Percentiles rank a stretch among this genome's conserved stretches.
These are phyloP conservation scores for Chenopodium suecicum DNA, from an alignment of 148 eudicot species.

Conservation along the genomic window DNA sequence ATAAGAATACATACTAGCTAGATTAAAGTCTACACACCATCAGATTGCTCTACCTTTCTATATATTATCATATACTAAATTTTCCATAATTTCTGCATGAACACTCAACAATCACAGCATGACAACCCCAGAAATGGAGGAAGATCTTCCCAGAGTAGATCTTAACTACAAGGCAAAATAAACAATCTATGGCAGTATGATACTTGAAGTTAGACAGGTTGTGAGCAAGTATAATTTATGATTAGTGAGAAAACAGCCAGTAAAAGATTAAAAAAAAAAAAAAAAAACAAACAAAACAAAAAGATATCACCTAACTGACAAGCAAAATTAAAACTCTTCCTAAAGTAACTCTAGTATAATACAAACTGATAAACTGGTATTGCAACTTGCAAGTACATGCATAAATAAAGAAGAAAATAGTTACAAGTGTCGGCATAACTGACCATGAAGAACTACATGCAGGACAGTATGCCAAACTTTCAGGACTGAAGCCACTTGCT, in stretches of 20 bases:
- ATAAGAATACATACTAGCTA: background rate
- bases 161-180: background rate
- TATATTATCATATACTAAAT: too few relatives aligned
- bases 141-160: background rate
- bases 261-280: background rate
- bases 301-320: background rate
- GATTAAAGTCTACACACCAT: background rate
- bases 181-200: background rate
- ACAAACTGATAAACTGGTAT: slow-evolving; percentile 18
- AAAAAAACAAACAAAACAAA: background rate
- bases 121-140: background rate
- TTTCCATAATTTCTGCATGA: background rate
- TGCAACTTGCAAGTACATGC: slow-evolving; percentile 6
- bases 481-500: slow-evolving; percentile 17
- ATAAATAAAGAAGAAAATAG: background rate
- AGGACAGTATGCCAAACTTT: slow-evolving; percentile 20
- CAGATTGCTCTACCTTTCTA: background rate
- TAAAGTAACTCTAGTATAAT: slow-evolving; percentile 8
- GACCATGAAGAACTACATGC: slow-evolving; percentile 19
- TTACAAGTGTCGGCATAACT: slow-evolving; percentile 27
- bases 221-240: background rate
- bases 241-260: background rate
- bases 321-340: slow-evolving; percentile 3
- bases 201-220: background rate
- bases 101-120: background rate